Evolutionary conservation across 306 rosid genomes (phyloP), one percentile per base, ranked within the genome.

Genomic region (Inga leiocalycina): DNA sequence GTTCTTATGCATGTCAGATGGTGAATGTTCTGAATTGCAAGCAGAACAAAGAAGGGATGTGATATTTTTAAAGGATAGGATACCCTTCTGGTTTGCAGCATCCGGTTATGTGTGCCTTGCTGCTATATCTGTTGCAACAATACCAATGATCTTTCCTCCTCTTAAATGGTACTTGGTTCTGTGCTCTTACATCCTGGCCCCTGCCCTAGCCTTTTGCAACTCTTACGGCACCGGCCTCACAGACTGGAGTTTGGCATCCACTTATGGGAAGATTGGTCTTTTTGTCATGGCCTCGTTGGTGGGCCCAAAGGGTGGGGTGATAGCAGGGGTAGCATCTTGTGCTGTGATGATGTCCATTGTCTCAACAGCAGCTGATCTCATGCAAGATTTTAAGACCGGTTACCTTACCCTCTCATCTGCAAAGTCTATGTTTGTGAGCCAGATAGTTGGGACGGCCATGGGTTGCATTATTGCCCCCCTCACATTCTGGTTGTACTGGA

Each of bases 301-400:
- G 20, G 97, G 98, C 41, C 85, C 86, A 54, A 80, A 92, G 3
- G 98, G 98, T 0, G 99, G 99, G 19, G 99, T 92, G 46, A 86
- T 94, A 69, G 99, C 99, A 1, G 99, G 99, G 15, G 34, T 90
- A 76, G 95, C 97, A 57, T 83, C 97, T 27, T 90, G 87, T 71
- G 97, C 97, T 51, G 95, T 97, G 62, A 97, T 97, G 98, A 94
- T 97, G 98, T 83, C 98, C 69, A 97, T 94, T 5, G 98, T 97
- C 4, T 72, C 98, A n/a, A 97, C 97, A 1, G 98, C 99, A 16
- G 97, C 98, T 3, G 98, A 97, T 88, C 99, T 97, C 85, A 97
- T 97, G 99, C 99, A 97, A 90, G 99, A 97, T 88, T 97, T 97
- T 88, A 97, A 94, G 94, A 92, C 98, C 0, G 98, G 98, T 76